Conservation (phyloP, 2,329 filamentous ascomycete species). For the Fusarium coffeatum region DNA sequence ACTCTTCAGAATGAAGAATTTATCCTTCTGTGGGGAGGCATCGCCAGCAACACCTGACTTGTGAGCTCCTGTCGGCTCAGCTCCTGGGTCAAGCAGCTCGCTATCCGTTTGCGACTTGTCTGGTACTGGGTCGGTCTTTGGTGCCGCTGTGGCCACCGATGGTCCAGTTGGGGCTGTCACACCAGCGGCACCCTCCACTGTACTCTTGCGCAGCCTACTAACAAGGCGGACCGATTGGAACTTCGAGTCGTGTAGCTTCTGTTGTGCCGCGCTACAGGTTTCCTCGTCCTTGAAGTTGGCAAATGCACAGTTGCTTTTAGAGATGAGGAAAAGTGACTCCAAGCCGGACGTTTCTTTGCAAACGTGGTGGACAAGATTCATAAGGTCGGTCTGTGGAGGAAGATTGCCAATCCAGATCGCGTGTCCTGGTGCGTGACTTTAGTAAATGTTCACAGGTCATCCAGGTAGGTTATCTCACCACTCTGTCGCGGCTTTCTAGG, state of each 20-base stretch:
- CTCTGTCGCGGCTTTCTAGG: constrained; percentile 65
- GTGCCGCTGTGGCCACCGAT: constrained; percentile 54
- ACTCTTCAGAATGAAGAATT: constrained; percentile 94
- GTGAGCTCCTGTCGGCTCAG: constrained; percentile 1
- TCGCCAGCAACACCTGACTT: constrained; percentile 20
- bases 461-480: constrained; percentile 58
- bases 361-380: constrained; percentile 90
- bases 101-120: constrained; percentile 16
- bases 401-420: constrained; percentile 97
- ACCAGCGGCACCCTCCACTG: constrained; percentile 59
- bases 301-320: constrained; percentile 97
- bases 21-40: constrained; percentile 64
- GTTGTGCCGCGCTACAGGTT: constrained; percentile 80
- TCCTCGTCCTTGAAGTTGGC: constrained; percentile 90
- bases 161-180: constrained; percentile 67
- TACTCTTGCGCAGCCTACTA: constrained; percentile 77
- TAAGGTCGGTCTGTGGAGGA: constrained; percentile 82
- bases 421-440: constrained; percentile 66
- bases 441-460: constrained; percentile 7
- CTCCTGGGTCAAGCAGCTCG: constrained; percentile 6
- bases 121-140: constrained; percentile 22
- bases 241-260: constrained; percentile 88
- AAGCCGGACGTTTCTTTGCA: constrained; percentile 82
- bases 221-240: constrained; percentile 89
- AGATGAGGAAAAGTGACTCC: constrained; percentile 92